Percentiles rank a stretch among this genome's conserved stretches.
Evolutionary conservation across 129 eudicot genomes (phyloP).

Genomic region (Helianthus annuus): DNA sequence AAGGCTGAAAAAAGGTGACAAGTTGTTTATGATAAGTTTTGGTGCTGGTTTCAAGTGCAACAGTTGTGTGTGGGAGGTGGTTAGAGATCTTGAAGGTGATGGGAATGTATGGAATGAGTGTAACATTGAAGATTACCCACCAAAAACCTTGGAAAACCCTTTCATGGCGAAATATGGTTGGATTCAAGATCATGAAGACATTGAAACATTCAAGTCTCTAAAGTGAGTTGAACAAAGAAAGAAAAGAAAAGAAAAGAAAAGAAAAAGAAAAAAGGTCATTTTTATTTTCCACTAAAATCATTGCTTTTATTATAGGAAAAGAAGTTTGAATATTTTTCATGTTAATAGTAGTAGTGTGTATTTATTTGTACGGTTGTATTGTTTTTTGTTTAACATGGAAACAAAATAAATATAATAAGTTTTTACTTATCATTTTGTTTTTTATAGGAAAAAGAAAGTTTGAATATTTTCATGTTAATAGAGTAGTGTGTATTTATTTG

Average conservation of each 20-base stretch:
- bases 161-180: conserved; percentile 79
- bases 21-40: conserved; percentile 79
- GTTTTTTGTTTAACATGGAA: conserved; percentile 15
- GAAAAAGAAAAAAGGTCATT: conserved; percentile 26
- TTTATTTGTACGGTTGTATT: conserved; percentile 30
- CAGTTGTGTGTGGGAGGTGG: conserved; percentile 89
- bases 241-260: neutral
- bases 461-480: conserved; percentile 31
- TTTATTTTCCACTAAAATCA: conserved; percentile 1
- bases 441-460: too few relatives aligned
- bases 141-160: conserved; percentile 58
- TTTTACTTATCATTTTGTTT: neutral
- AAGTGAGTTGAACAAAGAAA: conserved; percentile 3
- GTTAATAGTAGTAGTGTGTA: conserved; percentile 34
- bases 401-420: conserved; percentile 7
- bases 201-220: conserved; percentile 46
- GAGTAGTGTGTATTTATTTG: conserved; percentile 31
- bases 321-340: conserved; percentile 22
- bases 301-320: conserved; percentile 27
- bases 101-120: conserved; percentile 76
- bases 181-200: conserved; percentile 63
- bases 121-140: conserved; percentile 64
- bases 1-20: conserved; percentile 77
- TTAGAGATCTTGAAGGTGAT: conserved; percentile 68
- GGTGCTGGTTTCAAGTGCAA: conserved; percentile 99